phyloP scores from a whole-genome alignment of 805 yeast genomes.

The Pichia eremophila region DNA sequence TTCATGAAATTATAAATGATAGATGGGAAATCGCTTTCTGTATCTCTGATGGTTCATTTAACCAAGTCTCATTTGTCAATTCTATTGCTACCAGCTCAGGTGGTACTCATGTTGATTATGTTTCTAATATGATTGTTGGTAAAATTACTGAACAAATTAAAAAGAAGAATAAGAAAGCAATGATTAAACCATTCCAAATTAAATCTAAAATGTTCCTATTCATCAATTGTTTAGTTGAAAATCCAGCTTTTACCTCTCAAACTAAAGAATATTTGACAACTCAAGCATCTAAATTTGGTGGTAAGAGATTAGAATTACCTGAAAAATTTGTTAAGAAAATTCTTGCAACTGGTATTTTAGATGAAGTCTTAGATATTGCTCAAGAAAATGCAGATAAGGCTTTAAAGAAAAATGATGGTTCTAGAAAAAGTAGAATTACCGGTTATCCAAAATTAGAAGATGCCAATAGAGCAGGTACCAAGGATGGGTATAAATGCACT shows the following conservation, averaged over 20 bases:
- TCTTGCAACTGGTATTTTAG: slow-evolving; percentile 61
- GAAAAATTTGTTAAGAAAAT: slow-evolving; percentile 68
- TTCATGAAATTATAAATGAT: slow-evolving; percentile 72
- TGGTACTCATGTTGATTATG: slow-evolving; percentile 87
- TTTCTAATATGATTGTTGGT: slow-evolving; percentile 74
- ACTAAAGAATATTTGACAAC: slow-evolving; percentile 95
- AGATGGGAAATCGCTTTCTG: slow-evolving; percentile 97
- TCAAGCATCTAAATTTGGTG: slow-evolving; percentile 80
- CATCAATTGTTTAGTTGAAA: slow-evolving; percentile 85
- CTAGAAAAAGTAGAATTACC: slow-evolving; percentile 73
- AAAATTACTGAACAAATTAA: slow-evolving; percentile 67
- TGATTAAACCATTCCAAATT: slow-evolving; percentile 81
- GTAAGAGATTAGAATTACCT: slow-evolving; percentile 62
- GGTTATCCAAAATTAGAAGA: slow-evolving; percentile 86
- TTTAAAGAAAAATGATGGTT: slow-evolving; percentile 81
- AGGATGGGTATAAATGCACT: slow-evolving; percentile 86
- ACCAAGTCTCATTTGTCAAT: slow-evolving; percentile 93
- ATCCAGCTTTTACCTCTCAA: slow-evolving; percentile 96
- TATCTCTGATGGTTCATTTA: slow-evolving; percentile 79
- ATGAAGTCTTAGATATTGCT: slow-evolving; percentile 74
- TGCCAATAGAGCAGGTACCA: slow-evolving; percentile 94
- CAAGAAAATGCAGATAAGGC: slow-evolving; percentile 83
- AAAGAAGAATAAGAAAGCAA: slow-evolving; percentile 53
- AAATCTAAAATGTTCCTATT: slow-evolving; percentile 85
- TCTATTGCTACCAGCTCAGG: slow-evolving; percentile 97